Percentiles rank a stretch among this genome's conserved stretches.
These are phyloP conservation scores for Rhodamnia argentea DNA, from an alignment of 345 rosid species.

Conservation along the genomic window DNA sequence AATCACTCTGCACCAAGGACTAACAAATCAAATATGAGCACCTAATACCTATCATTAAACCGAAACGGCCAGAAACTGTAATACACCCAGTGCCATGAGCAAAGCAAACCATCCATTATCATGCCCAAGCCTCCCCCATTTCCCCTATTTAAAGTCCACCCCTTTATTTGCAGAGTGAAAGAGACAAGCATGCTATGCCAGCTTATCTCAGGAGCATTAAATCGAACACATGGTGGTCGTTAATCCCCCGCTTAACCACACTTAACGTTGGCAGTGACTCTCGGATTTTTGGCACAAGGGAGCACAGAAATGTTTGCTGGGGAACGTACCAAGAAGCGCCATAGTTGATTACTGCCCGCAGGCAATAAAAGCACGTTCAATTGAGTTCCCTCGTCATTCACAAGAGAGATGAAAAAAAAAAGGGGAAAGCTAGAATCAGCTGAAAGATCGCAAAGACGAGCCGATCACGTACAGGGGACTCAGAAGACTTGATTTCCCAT, in stretches of 20 bases:
- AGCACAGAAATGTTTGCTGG: not conserved
- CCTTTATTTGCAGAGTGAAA: not conserved
- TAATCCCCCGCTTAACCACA: too few relatives aligned
- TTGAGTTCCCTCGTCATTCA: not conserved
- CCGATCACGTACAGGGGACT: slow-evolving; percentile 18
- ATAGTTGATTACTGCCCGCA: slow-evolving; percentile 49
- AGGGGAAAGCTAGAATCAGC: not conserved
- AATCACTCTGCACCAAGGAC: not conserved
- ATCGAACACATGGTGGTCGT: slow-evolving; percentile 33
- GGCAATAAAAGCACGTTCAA: not conserved
- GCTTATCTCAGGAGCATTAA: not conserved
- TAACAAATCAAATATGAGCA: not conserved
- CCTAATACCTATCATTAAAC: not conserved
- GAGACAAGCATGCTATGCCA: not conserved
- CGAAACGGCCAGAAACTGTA: not conserved
- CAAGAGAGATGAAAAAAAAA: not conserved
- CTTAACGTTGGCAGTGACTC: not conserved
- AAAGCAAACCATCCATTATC: not conserved
- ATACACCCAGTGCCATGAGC: not conserved
- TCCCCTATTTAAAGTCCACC: not conserved
- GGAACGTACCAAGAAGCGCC: slow-evolving; percentile 50
- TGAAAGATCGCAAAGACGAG: not conserved
- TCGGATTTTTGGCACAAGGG: not conserved
- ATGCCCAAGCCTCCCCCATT: not conserved
- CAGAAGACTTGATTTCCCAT: slow-evolving; percentile 33